Percentiles rank a stretch among this genome's conserved stretches.
Evolutionary conservation across 164 flowering plant species (phyloP).

Genomic region (Macadamia integrifolia): DNA sequence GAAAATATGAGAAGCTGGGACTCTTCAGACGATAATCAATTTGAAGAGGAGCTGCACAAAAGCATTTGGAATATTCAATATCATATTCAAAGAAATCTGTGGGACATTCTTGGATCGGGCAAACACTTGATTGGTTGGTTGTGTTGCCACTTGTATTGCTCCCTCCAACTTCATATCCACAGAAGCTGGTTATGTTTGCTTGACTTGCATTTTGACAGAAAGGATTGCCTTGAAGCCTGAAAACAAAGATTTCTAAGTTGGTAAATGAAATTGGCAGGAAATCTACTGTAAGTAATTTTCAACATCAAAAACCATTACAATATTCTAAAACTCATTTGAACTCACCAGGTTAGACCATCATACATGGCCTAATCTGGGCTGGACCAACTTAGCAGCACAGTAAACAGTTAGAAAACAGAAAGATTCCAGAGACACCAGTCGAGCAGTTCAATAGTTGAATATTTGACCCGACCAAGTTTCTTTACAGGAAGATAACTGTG

Average conservation of each 20-base stretch:
- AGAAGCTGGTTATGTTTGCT: conserved; percentile 25
- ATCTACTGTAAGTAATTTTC: too few relatives aligned
- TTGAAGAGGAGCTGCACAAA: conserved; percentile 59
- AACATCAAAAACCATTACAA: too few relatives aligned
- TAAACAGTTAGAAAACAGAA: too few relatives aligned
- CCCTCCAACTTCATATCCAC: conserved; percentile 24
- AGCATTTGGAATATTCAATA: conserved; percentile 46
- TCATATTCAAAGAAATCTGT: conserved; percentile 40
- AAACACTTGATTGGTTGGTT: conserved; percentile 21
- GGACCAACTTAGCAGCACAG: too few relatives aligned
- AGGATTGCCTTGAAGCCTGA: conserved; percentile 81
- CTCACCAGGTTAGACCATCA: too few relatives aligned
- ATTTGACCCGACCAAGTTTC: too few relatives aligned
- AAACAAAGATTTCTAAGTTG: background rate
- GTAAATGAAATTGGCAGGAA: background rate
- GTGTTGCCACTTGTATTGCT: conserved; percentile 14
- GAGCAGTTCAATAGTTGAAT: too few relatives aligned
- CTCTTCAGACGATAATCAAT: conserved; percentile 63
- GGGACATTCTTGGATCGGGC: conserved; percentile 50
- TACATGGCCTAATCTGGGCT: too few relatives aligned
- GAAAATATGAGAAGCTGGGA: conserved; percentile 61
- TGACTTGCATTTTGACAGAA: conserved; percentile 33
- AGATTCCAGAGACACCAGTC: too few relatives aligned
- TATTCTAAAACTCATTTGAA: too few relatives aligned
- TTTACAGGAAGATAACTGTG: too few relatives aligned